Evolutionary conservation across 768 basidiomycete genomes (phyloP), one percentile per base, ranked within the genome.

Genomic region (Clitopilus passeckerianus): DNA sequence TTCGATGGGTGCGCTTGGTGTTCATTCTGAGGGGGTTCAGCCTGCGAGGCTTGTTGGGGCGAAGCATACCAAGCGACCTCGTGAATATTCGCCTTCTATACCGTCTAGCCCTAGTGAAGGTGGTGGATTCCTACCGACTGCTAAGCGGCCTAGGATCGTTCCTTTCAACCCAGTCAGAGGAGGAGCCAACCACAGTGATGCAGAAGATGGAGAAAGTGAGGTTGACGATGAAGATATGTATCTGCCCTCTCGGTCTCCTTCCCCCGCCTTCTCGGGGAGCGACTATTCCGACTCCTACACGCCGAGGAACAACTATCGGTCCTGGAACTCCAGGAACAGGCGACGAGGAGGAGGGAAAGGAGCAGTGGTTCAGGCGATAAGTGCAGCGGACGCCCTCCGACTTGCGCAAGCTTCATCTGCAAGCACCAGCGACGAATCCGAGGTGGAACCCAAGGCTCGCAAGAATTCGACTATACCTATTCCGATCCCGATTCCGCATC

Each of bases 401-500:
- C 18, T 18, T 18, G 65, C 65, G 22, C 65, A 63, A 35, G 34
- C 64, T 27, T 60, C 63, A 14, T 59, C 56, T 9, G 52, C n/a
- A 3, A 59, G 62, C 20, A 57, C 61, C 14, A 60, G 44, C 3
- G 43, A 46, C 27, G 54, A 54, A 18, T 23, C 33, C 22, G 44
- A 56, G 33, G 16, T 57, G 59, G 52, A 62, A 18, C 16, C 3
- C 18, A 8, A 37, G 54, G 30, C 44, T 27, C 34, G 61, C 56
- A 66, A 59, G 52, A 66, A 63, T 23, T 59, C 58, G 20, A 46
- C 62, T 1, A 65, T 68, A 23, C 56, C 67, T 16, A 44, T 84
- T 16, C 87, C 86, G 44, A 72, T 87, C 9, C 86, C 86, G 30
- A 80, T 88, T 4, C 86, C 86, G 0, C 83, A 87, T 68, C 77